phyloP scores from a whole-genome alignment of 2,329 filamentous ascomycete genomes.

The Exophiala spinifera region DNA sequence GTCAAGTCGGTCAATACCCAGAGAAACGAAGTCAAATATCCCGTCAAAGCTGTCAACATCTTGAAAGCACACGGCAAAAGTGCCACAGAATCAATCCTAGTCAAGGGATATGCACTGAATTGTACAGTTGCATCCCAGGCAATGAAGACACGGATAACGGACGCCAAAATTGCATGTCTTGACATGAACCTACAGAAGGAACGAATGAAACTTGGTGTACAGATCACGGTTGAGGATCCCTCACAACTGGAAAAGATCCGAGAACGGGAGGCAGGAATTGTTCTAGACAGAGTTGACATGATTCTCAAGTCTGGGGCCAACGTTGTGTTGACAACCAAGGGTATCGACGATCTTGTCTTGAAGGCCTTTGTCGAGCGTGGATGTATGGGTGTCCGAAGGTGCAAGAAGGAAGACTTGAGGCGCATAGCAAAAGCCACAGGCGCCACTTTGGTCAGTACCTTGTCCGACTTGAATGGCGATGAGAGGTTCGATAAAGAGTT shows the following conservation, averaged over 20 bases:
- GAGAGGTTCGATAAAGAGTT: slow-evolving; percentile 92
- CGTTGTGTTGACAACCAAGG: slow-evolving; percentile 94
- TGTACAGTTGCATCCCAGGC: slow-evolving; percentile 98
- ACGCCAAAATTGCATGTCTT: slow-evolving; percentile 93
- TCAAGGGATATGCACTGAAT: slow-evolving; percentile 97
- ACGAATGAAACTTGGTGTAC: slow-evolving; percentile 97
- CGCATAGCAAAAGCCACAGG: slow-evolving; percentile 95
- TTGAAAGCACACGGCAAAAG: slow-evolving; percentile 98
- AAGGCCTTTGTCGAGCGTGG: slow-evolving; percentile 94
- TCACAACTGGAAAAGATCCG: slow-evolving; percentile 97
- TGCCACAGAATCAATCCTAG: slow-evolving; percentile 77
- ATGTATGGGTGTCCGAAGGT: slow-evolving; percentile 91
- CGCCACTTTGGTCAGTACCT: slow-evolving; percentile 84
- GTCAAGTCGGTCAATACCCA: slow-evolving; percentile 85
- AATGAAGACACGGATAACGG: slow-evolving; percentile 87
- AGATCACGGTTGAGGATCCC: slow-evolving; percentile 96
- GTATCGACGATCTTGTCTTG: slow-evolving; percentile 91
- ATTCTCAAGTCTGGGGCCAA: slow-evolving; percentile 97
- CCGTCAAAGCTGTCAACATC: slow-evolving; percentile 98
- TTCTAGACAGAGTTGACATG: slow-evolving; percentile 92
- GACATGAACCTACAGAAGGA: slow-evolving; percentile 99
- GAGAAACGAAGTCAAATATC: slow-evolving; percentile 88
- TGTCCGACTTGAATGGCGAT: slow-evolving; percentile 95
- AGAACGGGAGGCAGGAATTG: slow-evolving; percentile 85
- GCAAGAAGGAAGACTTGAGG: slow-evolving; percentile 97